phyloP scores from a whole-genome alignment of 139 green algal genomes.

The Chara braunii region DNA sequence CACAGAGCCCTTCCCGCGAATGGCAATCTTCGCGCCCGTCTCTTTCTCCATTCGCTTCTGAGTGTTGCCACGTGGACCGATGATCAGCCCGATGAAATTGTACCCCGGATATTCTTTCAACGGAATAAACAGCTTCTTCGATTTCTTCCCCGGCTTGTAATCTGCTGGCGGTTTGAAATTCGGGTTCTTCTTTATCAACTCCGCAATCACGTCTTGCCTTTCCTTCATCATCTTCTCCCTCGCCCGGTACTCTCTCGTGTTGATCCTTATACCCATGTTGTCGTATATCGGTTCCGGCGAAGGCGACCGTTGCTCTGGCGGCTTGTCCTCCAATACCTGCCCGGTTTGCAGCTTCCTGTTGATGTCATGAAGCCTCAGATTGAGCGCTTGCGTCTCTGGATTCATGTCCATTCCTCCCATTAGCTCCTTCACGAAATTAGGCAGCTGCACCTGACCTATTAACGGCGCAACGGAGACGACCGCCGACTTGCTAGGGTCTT shows the following conservation, averaged over 20 bases:
- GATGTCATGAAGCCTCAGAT: constrained; percentile 46
- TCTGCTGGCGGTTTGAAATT: constrained; percentile 75
- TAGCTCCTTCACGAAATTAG: constrained; percentile 44
- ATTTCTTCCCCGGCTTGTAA: constrained; percentile 75
- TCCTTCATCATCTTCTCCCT: constrained; percentile 66
- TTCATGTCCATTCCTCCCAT: constrained; percentile 46
- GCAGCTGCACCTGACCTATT: constrained; percentile 47
- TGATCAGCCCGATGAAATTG: constrained; percentile 99
- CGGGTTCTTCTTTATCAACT: constrained; percentile 79
- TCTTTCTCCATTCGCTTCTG: constrained; percentile 97
- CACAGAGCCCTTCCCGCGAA: constrained; percentile 73
- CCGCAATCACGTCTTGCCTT: constrained; percentile 72
- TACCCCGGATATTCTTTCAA: constrained; percentile 83
- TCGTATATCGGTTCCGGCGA: constrained; percentile 91
- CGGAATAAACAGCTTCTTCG: constrained; percentile 83
- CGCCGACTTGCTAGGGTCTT: constrained; percentile 16
- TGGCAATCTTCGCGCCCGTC: constrained; percentile 95
- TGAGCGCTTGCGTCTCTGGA: constrained; percentile 42
- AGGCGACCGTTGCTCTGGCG: constrained; percentile 75
- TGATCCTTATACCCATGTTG: constrained; percentile 66
- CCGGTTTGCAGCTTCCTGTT: constrained; percentile 41
- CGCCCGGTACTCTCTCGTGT: constrained; percentile 79
- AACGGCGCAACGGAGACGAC: not conserved
- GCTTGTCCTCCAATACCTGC: constrained; percentile 37
- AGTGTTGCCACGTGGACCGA: constrained; percentile 94